Evolutionary conservation across 306 rosid genomes (phyloP).

Genomic region (Geum urbanum): DNA sequence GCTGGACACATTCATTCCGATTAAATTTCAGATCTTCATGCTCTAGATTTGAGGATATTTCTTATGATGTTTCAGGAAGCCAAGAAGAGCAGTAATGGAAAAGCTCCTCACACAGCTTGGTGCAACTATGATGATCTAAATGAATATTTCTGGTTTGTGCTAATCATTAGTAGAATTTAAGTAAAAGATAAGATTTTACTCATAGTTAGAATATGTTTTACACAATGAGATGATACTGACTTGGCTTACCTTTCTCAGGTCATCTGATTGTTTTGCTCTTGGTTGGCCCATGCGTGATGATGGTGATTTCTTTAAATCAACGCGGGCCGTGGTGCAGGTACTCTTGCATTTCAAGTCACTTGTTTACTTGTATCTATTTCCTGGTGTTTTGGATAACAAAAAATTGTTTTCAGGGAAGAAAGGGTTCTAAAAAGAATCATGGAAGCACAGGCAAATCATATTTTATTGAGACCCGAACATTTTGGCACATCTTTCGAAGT

Average conservation of each 20-base stretch:
- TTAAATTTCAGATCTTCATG: constrained; percentile 23
- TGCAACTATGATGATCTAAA: constrained; percentile 94
- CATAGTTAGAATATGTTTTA: constrained; percentile 9
- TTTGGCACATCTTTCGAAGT: constrained; percentile 86
- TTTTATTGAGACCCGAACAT: constrained; percentile 80
- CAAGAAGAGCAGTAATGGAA: constrained; percentile 62
- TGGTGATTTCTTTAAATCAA: constrained; percentile 87
- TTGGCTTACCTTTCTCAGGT: constrained; percentile 42
- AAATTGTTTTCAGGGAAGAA: constrained; percentile 62
- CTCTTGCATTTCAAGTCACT: constrained; percentile 14
- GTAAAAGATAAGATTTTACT: constrained; percentile 21
- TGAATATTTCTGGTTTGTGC: constrained; percentile 90
- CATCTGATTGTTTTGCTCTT: constrained; percentile 87
- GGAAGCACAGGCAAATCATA: constrained; percentile 75
- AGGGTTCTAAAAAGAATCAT: constrained; percentile 45
- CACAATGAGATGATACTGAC: constrained; percentile 1
- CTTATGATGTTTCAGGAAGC: constrained; percentile 59
- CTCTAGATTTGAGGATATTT: constrained; percentile 16
- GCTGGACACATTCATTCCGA: constrained; percentile 17
- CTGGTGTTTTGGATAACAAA: constrained; percentile 18
- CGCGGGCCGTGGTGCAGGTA: constrained; percentile 60
- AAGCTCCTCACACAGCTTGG: constrained; percentile 78
- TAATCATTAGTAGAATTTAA: constrained; percentile 25
- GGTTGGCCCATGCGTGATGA: constrained; percentile 99
- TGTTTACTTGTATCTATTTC: constrained; percentile 8